Evolutionary conservation across 495 filamentous ascomycete species (phyloP), one percentile per base, ranked within the genome.

Genomic region (Aspergillus mulundensis): DNA sequence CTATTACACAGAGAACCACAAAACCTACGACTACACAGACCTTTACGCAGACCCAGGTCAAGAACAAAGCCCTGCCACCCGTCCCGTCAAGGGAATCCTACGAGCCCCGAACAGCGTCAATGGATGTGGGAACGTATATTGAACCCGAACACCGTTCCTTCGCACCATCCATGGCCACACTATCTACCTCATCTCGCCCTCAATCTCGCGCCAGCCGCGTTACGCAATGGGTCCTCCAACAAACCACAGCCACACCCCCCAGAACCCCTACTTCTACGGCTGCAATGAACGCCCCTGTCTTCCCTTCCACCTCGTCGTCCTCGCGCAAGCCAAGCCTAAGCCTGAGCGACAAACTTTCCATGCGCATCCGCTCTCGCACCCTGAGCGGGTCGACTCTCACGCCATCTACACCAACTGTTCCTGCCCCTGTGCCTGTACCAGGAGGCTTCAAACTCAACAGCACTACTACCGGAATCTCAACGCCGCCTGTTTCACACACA

Each of bases 341-440:
- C 12, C 53, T 63, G 4, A 54, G 57, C 3, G 57, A 61, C 18
- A 66, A 66, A 19, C 57, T 60, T 21, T 60, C 49, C 18, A 66
- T 70, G 20, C 72, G 69, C 59, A 67, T 68, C 34, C 69, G 70
- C 56, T 64, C 68, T 36, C 75, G 72, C 38, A 75, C 72, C 1
- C 47, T 73, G 30, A 78, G 75, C 47, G 72, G 73, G 15, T 72
- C 71, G 11, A 76, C 75, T 5, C 52, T 73, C 40, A 62, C 58
- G 12, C 72, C 75, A 3, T 61, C 61, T 11, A 55, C 64, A 5
- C 32, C 32, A 36, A 36, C 32, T 36, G 11, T 36, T 2, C 32
- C 32, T 15, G 32, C 12, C 5, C 11, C 11, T 14, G 32, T 14
- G 12, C 32, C 32, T 36, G n/a, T 39, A 3, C 47, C 62, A 15